Base-by-base conservation (phyloP, 2,329 filamentous ascomycete genomes). In the Aspergillus sp. region DNA sequence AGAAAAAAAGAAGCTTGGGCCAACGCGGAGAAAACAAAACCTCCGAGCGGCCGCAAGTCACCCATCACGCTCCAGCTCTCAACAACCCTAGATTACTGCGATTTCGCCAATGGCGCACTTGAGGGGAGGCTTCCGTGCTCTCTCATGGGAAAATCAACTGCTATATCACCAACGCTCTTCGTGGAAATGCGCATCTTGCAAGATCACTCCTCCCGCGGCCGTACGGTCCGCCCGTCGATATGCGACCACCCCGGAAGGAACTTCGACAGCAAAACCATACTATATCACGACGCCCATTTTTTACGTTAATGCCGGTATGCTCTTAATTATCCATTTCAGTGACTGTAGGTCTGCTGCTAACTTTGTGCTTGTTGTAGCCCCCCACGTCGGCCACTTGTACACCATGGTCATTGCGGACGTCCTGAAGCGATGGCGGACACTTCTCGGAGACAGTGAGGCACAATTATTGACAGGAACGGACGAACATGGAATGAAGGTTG, bases 281-380 rank as follows among this genome's bases (percentile, higher is more conserved):
- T 99, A 98, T 80, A 82, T 96, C 68, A 98, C 95, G 5, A 96
- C 92, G 8, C 95, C 95, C 2, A 99, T 99, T 57, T 99, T 98
- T 80, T 99, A 99, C 76, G 95, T 99, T 78, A 99, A 99, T 83
- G 91, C 93, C 55, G 87, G 91, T 93, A 47, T 32, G 30, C 20
- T 18, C 1, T n/a, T 5, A 1, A 8, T 18, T 32, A 24, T 39
- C 15, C 26, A n/a, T 6, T 39, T 9, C 5, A 15, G 11, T 38
- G 18, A 30, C 15, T 48, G 32, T 11, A 30, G 20, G 12, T 8
- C 18, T 11, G 48, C 22, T 39, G 42, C 51, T 53, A 24, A 53
- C 42, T 15, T 22, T 1, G 8, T 12, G 8, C 50, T 51, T 43
- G 32, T 34, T 42, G 32, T 64, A 93, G 92, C 91, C 45, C 95